Evolutionary conservation across 2,329 filamentous ascomycete species (phyloP), one percentile per base, ranked within the genome.

Genomic region (Trichoderma koningiopsis): DNA sequence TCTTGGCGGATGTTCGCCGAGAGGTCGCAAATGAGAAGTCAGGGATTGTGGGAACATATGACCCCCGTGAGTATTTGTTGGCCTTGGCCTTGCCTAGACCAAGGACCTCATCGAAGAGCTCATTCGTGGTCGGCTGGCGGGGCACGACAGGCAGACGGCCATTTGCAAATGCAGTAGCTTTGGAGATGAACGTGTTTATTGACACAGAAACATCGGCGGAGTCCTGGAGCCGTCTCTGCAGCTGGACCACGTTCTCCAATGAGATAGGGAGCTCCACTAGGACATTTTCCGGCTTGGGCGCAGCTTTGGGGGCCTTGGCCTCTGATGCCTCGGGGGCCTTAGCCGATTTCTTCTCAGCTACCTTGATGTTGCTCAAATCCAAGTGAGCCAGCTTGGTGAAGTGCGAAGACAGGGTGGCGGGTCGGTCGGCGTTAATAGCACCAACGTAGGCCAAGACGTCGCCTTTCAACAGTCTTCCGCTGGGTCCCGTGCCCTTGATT

Each of bases 331-430:
- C 75, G 73, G 76, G 74, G 29, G 81, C 80, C 68, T 82, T 76
- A 40, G 81, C 71, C 40, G 75, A 74, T 78, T 86, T 85, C 77
- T 84, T 83, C 67, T 83, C 79, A 59, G 90, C 91, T 70, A 95
- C 83, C 84, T 97, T 96, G 84, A 98, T 95, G 84, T 98, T 97
- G 84, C 92, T 96, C 29, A 99, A 88, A 79, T 99, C 95, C 65
- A 99, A 89, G 79, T 96, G 93, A 53, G 88, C 84, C 60, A 96
- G 88, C 80, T 93, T 91, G 70, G 88, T 85, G 77, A 97, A 90
- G 64, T 88, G 89, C 69, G 87, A 83, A 68, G 92, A 91, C 74
- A 94, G 86, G 71, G 89, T 84, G 27, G 88, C 86, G 2, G 95
- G 92, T 73, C 92, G 91, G 70, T 89, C 85, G 72, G 89, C 83